These are phyloP conservation scores for Yamadazyma kanchanaburiensis DNA, from an alignment of 1,139 yeast species.

Conservation along the genomic window DNA sequence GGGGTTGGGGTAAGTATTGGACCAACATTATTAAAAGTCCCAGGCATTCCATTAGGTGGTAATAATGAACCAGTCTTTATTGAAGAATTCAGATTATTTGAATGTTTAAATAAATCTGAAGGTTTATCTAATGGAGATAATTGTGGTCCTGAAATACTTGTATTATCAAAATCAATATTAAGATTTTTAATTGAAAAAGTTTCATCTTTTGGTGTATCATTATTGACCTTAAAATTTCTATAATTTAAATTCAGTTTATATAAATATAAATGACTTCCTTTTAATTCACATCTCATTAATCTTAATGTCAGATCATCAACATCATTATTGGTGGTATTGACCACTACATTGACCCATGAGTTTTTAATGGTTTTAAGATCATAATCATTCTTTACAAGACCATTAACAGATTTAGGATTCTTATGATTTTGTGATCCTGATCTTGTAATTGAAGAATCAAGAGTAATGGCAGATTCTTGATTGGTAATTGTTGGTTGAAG, in stretches of 20 bases:
- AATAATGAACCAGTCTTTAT: constrained; percentile 4
- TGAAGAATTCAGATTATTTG: not conserved
- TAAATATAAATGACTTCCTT: constrained; percentile 57
- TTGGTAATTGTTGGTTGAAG: too few species aligned
- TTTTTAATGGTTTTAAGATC: constrained; percentile 31
- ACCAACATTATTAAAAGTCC: constrained; percentile 7
- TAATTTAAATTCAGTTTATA: constrained; percentile 31
- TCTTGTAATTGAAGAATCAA: constrained; percentile 1
- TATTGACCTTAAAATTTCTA: constrained; percentile 9
- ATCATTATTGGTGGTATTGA: constrained; percentile 29
- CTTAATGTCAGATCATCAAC: constrained; percentile 39
- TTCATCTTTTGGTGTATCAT: constrained; percentile 5
- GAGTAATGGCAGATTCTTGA: too few species aligned
- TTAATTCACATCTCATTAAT: constrained; percentile 59
- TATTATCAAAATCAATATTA: constrained; percentile 14
- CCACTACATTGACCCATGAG: constrained; percentile 43
- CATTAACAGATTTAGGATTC: constrained; percentile 11
- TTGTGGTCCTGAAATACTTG: constrained; percentile 11
- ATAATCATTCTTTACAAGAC: constrained; percentile 31
- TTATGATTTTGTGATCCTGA: too few species aligned
- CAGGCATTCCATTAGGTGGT: constrained; percentile 4
- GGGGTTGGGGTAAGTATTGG: constrained; percentile 6
- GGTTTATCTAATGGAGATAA: not conserved
- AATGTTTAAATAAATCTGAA: too few species aligned
- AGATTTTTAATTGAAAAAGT: constrained; percentile 5